Base-by-base conservation (phyloP, 768 basidiomycete genomes). In the Scleroderma bovista region DNA sequence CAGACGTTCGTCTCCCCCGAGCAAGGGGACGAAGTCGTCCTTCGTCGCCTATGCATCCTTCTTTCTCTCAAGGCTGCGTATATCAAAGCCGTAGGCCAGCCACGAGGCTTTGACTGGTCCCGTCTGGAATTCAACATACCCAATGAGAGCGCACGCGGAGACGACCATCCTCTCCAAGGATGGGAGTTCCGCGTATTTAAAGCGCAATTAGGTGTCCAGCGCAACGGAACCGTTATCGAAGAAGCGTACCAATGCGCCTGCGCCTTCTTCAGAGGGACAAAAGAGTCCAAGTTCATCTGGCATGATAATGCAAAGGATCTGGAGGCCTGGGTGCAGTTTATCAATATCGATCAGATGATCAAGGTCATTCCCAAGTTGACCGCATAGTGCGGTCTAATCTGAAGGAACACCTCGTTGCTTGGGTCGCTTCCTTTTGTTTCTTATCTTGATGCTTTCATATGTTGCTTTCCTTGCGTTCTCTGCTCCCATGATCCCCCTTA, bases 111-210 rank as follows among this genome's bases (percentile, higher is more conserved):
- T 63, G 88, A 91, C 69, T 87, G 76, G 69, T 81, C 83, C 6
- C 82, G 88, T 2, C 80, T 93, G 53, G 86, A 91, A 56, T 89
- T 90, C 72, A 80, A 90, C 65, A 77, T 91, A 42, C 73, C 83
- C 56, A 75, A 76, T 33, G 71, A 79, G 53, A 74, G 67, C 3
- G 86, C 83, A 7, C 74, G 69, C 1, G 85, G 84, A 2, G 90
- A 92, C 63, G 80, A 81, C 5, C 76, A 79, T 39, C 77, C 79
- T 2, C 72, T 92, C 0, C 72, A 75, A 17, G 90, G 90, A 0
- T 93, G 90, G 90, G 90, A 93, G 63, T 91, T 93, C 67, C 79
- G 90, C 8, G 71, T 92, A 37, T 93, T 86, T 76, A 77, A 76
- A 50, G 79, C 85, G 13, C 78, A 80, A 47, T 75, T 91, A 15